Evolutionary conservation across 306 rosid species (phyloP), one percentile per base, ranked within the genome.

Genomic region (Quercus aquifolioides): DNA sequence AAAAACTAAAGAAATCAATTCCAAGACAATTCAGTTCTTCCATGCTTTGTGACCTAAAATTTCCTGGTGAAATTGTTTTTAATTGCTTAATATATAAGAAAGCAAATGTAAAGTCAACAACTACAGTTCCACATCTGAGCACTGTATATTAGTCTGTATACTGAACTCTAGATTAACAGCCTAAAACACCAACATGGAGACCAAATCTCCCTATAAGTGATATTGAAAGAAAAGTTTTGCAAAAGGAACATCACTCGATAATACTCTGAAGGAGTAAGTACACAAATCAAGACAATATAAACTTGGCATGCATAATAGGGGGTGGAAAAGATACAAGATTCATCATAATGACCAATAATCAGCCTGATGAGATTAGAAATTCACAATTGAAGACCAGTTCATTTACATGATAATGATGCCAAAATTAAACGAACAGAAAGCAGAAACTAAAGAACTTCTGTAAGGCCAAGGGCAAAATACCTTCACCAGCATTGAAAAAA

Each of bases 401-500:
- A 68, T 52, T n/a, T 19, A 35, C 52, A 68, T 1, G 28, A 19
- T 68, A 19, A 23, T 59, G 52, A 13, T 6, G 28, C 72, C 20
- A 68, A 35, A 19, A 35, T 68, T 21, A 68, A 67, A 31, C 9
- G 26, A 43, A 67, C 35, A 6, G n/a, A 35, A 35, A 35, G 38
- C 18, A 17, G 72, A 68, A 35, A 33, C 41, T 68, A 10, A 18
- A 4, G 38, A 67, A 12, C 25, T 46, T 33, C 19, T 23, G 10
- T 12, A 60, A 33, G 52, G 76, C 72, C 28, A 49, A 51, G 49
- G 62, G 46, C 31, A 65, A 25, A 30, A 28, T 77, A 77, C 85
- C 85, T 81, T 77, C 55, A 41, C 63, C 30, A 18, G 3, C 33
- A 4, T 73, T 49, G 26, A 70, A 52, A 77, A 46, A 49, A n/a